A percentile compares a stretch with the other conserved stretches of the same genome.
Evolutionary conservation across 768 basidiomycete genomes (phyloP).

Genomic region (Suillus occidentalis): DNA sequence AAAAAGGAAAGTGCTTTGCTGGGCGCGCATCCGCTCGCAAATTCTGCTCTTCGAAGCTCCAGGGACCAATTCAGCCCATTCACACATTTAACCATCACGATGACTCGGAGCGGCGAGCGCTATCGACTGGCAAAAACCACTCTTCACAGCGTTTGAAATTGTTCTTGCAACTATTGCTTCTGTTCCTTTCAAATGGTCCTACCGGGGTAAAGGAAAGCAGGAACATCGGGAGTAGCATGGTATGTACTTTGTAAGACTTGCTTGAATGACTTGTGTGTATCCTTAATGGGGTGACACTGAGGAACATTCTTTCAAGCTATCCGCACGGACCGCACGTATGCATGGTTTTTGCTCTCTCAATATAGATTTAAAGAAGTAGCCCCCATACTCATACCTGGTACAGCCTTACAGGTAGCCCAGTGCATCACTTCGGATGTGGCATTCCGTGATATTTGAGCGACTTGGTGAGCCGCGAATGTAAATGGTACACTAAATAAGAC

Average conservation of each 20-base stretch:
- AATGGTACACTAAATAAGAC: neutral
- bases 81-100: neutral
- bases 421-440: neutral
- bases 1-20: neutral
- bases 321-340: neutral
- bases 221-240: neutral
- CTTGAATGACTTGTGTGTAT: neutral
- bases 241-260: neutral
- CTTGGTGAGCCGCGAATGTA: neutral
- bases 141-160: neutral
- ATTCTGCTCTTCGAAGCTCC: neutral
- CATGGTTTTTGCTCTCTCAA: neutral
- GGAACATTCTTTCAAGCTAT: neutral
- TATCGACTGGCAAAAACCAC: conserved; percentile 3
- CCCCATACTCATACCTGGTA: neutral
- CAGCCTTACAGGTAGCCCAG: neutral
- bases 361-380: neutral
- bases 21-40: neutral
- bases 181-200: neutral
- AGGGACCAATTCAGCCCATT: neutral
- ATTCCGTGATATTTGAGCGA: neutral
- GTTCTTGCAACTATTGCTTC: neutral
- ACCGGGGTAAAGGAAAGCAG: neutral
- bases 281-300: neutral
- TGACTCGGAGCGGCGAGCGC: neutral